Conservation (phyloP, 1,284 basidiomycete genomes). For the Schizophyllum amplum region DNA sequence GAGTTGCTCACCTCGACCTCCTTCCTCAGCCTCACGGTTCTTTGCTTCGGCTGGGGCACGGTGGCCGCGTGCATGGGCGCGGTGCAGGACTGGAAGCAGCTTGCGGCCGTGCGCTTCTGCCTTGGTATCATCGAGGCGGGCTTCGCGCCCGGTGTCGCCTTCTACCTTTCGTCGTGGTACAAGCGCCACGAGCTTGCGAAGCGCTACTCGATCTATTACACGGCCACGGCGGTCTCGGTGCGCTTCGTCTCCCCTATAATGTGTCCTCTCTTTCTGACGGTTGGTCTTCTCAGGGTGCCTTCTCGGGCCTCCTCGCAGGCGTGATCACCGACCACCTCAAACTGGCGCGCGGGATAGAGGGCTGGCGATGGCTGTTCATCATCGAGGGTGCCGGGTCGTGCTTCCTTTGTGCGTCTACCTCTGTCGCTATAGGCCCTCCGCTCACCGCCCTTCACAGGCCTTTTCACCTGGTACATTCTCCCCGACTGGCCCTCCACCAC, state of each 20-base stretch:
- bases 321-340: constrained; percentile 35
- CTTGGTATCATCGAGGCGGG: constrained; percentile 24
- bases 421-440: neutral
- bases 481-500: constrained; percentile 31
- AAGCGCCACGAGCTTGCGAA: constrained; percentile 34
- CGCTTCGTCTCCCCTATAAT: constrained; percentile 14
- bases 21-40: constrained; percentile 10
- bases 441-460: neutral
- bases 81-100: constrained; percentile 13
- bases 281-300: constrained; percentile 22
- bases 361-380: constrained; percentile 29
- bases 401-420: constrained; percentile 17
- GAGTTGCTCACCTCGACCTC: neutral
- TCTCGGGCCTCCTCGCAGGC: constrained; percentile 25
- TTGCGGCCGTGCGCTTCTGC: constrained; percentile 14
- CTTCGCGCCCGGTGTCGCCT: constrained; percentile 34
- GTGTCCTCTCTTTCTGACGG: constrained; percentile 45
- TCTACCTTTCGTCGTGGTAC: constrained; percentile 33
- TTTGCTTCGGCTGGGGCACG: constrained; percentile 15
- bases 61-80: constrained; percentile 17
- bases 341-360: constrained; percentile 26
- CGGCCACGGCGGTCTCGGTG: constrained; percentile 40
- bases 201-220: constrained; percentile 24
- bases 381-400: constrained; percentile 23
- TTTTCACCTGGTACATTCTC: constrained; percentile 20